A percentile compares a stretch with the other conserved stretches of the same genome.
Conservation (phyloP, 2,329 filamentous ascomycete species). For the Aspergillus aculeatus region DNA sequence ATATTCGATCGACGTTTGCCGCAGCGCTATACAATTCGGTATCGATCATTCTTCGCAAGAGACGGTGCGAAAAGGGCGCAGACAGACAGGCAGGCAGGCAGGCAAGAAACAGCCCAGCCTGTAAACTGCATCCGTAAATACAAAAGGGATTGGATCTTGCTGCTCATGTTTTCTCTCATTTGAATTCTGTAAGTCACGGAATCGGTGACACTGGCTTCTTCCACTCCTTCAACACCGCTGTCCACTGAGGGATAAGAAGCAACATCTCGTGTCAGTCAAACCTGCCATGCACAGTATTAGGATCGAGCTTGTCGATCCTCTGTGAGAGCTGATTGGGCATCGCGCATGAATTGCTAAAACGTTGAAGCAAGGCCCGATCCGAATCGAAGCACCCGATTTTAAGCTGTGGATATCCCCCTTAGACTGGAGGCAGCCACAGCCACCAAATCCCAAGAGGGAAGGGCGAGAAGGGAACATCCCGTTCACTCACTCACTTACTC, state of each 20-base stretch:
- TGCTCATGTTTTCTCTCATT: background rate
- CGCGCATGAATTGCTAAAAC: conserved; percentile 1
- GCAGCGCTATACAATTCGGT: background rate
- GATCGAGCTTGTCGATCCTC: conserved; percentile 5
- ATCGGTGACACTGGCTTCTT: background rate
- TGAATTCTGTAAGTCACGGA: background rate
- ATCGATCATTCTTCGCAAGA: background rate
- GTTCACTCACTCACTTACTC: background rate
- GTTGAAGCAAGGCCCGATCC: conserved; percentile 9
- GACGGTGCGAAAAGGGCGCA: background rate
- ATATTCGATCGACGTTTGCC: background rate
- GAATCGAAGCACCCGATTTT: conserved; percentile 4
- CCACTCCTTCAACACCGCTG: background rate
- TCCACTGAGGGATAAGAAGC: background rate
- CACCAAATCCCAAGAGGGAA: background rate
- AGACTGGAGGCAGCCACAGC: conserved; percentile 4
- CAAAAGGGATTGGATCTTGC: background rate
- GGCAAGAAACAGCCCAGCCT: background rate
- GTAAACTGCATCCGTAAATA: background rate
- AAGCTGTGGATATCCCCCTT: conserved; percentile 4
- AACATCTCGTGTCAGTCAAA: background rate
- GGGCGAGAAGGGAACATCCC: background rate
- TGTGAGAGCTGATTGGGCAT: conserved; percentile 2
- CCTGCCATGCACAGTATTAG: background rate
- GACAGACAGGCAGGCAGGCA: background rate